A percentile compares a stretch with the other conserved stretches of the same genome.
phyloP scores from a whole-genome alignment of 495 filamentous ascomycete genomes.

The Cercophora samala region DNA sequence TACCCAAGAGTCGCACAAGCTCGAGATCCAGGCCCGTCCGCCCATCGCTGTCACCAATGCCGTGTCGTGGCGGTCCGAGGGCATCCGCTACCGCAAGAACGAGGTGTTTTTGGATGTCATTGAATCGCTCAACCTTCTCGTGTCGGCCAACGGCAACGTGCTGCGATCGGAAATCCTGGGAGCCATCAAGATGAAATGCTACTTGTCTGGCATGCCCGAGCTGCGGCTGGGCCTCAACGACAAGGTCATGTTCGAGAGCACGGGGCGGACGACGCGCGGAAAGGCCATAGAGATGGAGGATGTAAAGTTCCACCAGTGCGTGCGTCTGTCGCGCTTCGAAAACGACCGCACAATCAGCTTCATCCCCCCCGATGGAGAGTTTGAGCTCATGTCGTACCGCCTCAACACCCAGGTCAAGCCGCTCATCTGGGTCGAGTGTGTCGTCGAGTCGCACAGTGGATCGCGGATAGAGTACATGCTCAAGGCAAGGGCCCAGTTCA shows the following conservation, averaged over 20 bases:
- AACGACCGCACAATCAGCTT: constrained; percentile 99
- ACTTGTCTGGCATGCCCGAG: constrained; percentile 97
- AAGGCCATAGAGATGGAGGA: constrained; percentile 99
- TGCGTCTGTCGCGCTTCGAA: constrained; percentile 91
- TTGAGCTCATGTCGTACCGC: constrained; percentile 99
- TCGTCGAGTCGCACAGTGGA: constrained; percentile 91
- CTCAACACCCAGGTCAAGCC: constrained; percentile 99
- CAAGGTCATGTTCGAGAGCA: constrained; percentile 99
- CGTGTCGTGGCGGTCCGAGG: constrained; percentile 96
- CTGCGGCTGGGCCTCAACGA: constrained; percentile 93
- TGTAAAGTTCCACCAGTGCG: constrained; percentile 99
- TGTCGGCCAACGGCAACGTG: constrained; percentile 92
- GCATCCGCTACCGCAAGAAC: constrained; percentile 98
- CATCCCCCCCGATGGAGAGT: constrained; percentile 97
- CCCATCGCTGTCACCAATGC: constrained; percentile 99
- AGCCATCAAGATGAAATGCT: constrained; percentile 99
- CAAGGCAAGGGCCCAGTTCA: constrained; percentile 98
- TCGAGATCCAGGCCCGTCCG: constrained; percentile 97
- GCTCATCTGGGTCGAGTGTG: constrained; percentile 97
- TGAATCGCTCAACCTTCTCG: constrained; percentile 94
- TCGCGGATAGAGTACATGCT: constrained; percentile 98
- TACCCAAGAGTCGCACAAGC: constrained; percentile 98
- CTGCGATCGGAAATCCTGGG: constrained; percentile 95
- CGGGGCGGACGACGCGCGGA: constrained; percentile 86
- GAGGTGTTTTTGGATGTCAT: constrained; percentile 98